A percentile compares a stretch with the other conserved stretches of the same genome.
Evolutionary conservation across 2,329 filamentous ascomycete species (phyloP).

Genomic region (Aspergillus terreus): DNA sequence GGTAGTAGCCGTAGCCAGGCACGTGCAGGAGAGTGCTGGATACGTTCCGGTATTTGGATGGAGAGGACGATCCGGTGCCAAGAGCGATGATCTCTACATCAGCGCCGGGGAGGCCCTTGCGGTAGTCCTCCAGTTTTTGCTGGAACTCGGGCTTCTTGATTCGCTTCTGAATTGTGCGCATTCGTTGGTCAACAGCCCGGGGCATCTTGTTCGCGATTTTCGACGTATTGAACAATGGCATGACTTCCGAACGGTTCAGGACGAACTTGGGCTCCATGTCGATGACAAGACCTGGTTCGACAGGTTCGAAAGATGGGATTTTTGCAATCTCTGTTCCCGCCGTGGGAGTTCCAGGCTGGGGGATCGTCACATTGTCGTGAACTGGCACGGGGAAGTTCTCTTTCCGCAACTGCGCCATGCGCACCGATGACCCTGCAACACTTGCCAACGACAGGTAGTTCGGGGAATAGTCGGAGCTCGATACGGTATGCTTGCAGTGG

Average conservation of each 20-base stretch:
- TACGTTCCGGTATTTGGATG: slow-evolving; percentile 93
- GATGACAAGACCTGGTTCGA: slow-evolving; percentile 42
- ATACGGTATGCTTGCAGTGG: slow-evolving; percentile 69
- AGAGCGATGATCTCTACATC: slow-evolving; percentile 82
- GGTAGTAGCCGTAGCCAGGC: slow-evolving; percentile 79
- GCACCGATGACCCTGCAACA: slow-evolving; percentile 62
- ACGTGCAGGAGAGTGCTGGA: slow-evolving; percentile 81
- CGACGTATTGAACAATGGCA: slow-evolving; percentile 23
- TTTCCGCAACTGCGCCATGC: slow-evolving; percentile 68
- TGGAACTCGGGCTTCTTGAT: slow-evolving; percentile 27
- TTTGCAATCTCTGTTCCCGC: slow-evolving; percentile 6
- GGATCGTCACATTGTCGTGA: slow-evolving; percentile 55
- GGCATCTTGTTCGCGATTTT: slow-evolving; percentile 23
- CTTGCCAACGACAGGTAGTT: slow-evolving; percentile 72
- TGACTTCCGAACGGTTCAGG: slow-evolving; percentile 28
- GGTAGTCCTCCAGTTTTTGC: slow-evolving; percentile 41
- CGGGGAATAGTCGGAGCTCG: slow-evolving; percentile 68
- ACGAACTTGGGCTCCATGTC: slow-evolving; percentile 46
- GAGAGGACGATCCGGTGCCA: slow-evolving; percentile 84
- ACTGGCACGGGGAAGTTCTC: slow-evolving; percentile 68
- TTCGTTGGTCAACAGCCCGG: slow-evolving; percentile 25
- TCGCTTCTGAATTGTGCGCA: slow-evolving; percentile 24
- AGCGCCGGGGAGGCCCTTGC: slow-evolving; percentile 65
- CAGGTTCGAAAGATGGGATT: slow-evolving; percentile 27
- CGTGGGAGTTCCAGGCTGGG: slow-evolving; percentile 31